phyloP scores from a whole-genome alignment of 2,329 filamentous ascomycete species.

The Metarhizium sp. region DNA sequence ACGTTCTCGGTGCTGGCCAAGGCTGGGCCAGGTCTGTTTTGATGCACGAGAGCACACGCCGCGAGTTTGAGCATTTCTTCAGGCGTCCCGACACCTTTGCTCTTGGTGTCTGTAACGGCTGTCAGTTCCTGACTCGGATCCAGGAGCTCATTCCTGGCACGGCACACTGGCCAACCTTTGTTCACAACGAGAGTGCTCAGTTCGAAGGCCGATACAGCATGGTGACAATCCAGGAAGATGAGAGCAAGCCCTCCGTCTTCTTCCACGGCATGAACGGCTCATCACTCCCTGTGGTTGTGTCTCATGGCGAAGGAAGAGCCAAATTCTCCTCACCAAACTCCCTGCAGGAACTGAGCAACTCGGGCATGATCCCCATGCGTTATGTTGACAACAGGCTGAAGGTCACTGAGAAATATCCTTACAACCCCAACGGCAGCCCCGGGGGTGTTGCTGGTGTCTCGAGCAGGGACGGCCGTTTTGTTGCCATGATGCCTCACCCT shows the following conservation, averaged over 20 bases:
- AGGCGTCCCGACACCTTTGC: slow-evolving; percentile 81
- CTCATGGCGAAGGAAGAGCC: slow-evolving; percentile 86
- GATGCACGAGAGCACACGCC: slow-evolving; percentile 65
- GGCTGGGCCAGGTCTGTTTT: slow-evolving; percentile 95
- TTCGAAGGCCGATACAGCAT: slow-evolving; percentile 85
- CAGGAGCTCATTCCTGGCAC: slow-evolving; percentile 83
- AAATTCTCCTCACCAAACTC: slow-evolving; percentile 49
- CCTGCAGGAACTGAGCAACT: slow-evolving; percentile 46
- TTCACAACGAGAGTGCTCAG: slow-evolving; percentile 75
- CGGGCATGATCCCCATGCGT: slow-evolving; percentile 65
- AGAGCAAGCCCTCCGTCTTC: slow-evolving; percentile 61
- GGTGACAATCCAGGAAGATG: slow-evolving; percentile 62
- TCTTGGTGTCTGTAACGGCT: slow-evolving; percentile 93
- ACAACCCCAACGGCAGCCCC: slow-evolving; percentile 78
- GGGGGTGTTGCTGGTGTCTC: slow-evolving; percentile 72
- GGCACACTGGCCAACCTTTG: slow-evolving; percentile 74
- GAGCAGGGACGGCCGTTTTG: slow-evolving; percentile 66
- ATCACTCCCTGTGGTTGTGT: slow-evolving; percentile 74
- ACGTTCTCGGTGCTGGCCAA: slow-evolving; percentile 78
- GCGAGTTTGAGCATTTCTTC: slow-evolving; percentile 80
- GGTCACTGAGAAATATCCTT: slow-evolving; percentile 75
- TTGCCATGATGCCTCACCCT: slow-evolving; percentile 90
- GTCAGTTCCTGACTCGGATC: slow-evolving; percentile 78
- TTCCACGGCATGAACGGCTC: slow-evolving; percentile 80
- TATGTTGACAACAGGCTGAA: slow-evolving; percentile 75